Conservation (phyloP, 345 rosid species). For the Stellera chamaejasme region DNA sequence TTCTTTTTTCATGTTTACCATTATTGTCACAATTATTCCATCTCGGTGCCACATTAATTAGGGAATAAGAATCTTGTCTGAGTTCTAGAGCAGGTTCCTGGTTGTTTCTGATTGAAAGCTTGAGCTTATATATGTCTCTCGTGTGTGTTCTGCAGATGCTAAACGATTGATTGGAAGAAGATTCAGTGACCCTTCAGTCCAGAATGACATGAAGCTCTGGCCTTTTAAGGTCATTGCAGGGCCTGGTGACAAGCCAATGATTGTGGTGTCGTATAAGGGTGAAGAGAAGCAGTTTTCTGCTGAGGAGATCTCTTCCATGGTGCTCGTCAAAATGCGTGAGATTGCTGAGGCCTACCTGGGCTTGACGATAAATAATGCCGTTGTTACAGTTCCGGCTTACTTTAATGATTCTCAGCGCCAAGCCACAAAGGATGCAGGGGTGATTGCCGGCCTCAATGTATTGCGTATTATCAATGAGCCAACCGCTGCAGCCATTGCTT, state of each 20-base stretch:
- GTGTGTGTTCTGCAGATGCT: conserved; percentile 7
- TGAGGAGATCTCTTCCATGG: conserved; percentile 16
- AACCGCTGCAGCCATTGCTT: conserved; percentile 31
- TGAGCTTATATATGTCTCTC: not conserved
- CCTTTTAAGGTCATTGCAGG: conserved; percentile 35
- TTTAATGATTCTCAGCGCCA: conserved; percentile 4
- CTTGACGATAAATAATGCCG: conserved; percentile 21
- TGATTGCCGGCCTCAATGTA: conserved; percentile 10
- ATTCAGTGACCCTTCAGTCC: conserved; percentile 33
- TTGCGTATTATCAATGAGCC: conserved; percentile 30
- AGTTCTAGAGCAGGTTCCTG: too few relatives aligned
- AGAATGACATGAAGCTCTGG: conserved; percentile 35
- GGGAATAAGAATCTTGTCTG: too few relatives aligned
- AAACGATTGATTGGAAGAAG: conserved; percentile 34
- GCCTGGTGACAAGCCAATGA: conserved; percentile 36
- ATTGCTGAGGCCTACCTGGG: conserved; percentile 26
- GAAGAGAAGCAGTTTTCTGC: conserved; percentile 33
- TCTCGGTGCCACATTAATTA: not conserved
- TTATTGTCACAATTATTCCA: too few relatives aligned
- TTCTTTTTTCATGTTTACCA: too few relatives aligned
- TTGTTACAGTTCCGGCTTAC: conserved; percentile 28
- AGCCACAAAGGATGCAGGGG: too few relatives aligned
- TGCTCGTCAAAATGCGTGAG: conserved; percentile 25
- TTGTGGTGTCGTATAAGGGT: conserved; percentile 25
- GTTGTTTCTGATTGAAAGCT: not conserved